Evolutionary conservation across 2,329 filamentous ascomycete genomes (phyloP), one percentile per base, ranked within the genome.

Genomic region (Penicillium corylophilum): DNA sequence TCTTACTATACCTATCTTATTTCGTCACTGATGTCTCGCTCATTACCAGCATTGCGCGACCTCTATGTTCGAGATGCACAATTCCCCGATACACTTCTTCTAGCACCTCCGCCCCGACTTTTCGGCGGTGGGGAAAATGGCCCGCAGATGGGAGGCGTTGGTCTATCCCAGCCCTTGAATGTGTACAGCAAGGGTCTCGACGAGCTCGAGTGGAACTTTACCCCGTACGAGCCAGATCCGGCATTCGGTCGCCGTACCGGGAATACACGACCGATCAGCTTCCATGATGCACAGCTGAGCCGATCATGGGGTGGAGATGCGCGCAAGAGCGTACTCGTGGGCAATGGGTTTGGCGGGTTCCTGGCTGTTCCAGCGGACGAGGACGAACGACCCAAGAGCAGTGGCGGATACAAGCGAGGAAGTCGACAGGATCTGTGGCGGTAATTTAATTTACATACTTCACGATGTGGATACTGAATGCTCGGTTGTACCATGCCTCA

Each of bases 1-100:
- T 81, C 79, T 16, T 95, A 96, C 74, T 95, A 96, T 71, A 82
- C 84, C 54, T 96, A 96, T 71, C 82, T 97, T 18, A 86, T 90
- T 23, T 82, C 82, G n/a, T 95, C 90, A 0, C 82, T 97, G 28
- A 83, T 94, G 54, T 82, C 84, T 15, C 87, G 87, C 55, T 82
- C 84, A 7, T 79, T 97, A 7, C 90, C 91, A 1, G 82, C 81
- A 31, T 79, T 97, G 8, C 80, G 80, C 31, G 82, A 86, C 20
- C 81, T 97, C 7, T 96, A 95, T 68, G 93, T 96, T 16, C 87
- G 90, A 45, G 91, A 96, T 64, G 83, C 87, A 23, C 79, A 83
- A 44, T 96, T 97, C 67, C 86, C 91, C 2, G 90, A 95, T 60
- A 81, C 86, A 10, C 82, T 96, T 5, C 80, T 91, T 13, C 78